Base-by-base conservation (phyloP, 1,284 basidiomycete genomes). In the Fistulinella cinereoalba region DNA sequence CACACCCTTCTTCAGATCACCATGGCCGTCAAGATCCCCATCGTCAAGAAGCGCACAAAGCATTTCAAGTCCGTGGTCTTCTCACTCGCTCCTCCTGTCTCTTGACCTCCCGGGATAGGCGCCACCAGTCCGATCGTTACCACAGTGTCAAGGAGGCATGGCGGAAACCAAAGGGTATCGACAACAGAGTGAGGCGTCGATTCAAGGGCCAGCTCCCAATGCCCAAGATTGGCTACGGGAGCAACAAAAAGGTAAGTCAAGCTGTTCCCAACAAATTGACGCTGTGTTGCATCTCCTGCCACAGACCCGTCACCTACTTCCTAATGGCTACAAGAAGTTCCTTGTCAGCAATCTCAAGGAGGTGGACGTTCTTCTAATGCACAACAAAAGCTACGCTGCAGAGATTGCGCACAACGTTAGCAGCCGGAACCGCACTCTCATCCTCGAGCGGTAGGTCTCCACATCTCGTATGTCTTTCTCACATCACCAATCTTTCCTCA, bases 101-200 rank as follows among this genome's bases (percentile, higher is more conserved):
- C 52, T 66, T 32, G 52, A 54, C 55, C 44, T n/a, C 19, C 43
- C n/a, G n/a, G 50, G 60, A 39, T 68, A 92, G 89, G 79, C 91
- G 94, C 72, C 94, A 97, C 75, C 94, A 97, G 75, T 95, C 92
- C 48, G 94, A 97, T 77, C 88, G 95, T 69, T 97, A 96, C 78
- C 81, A 89, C 70, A 77, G 85, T 58, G 93, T 97, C 60, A 94
- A 94, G 81, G 92, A 95, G 79, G 79, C 89, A 79, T 97, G 94
- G 95, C 82, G 94, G 72, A 97, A 96, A 77, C 92, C 92, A 60
- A 96, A 95, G 83, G 88, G 92, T 89, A 94, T 94, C 64, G 92
- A 94, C 71, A 94, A 94, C 83, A 85, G 92, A 68, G 90, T 93
- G 61, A 85, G 94, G 69, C 86, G 94, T 66, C 86, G 94, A 63